Percentiles rank a stretch among this genome's conserved stretches.
Conservation (phyloP, 208 protist genomes). For the Leptomonas seymouri region DNA sequence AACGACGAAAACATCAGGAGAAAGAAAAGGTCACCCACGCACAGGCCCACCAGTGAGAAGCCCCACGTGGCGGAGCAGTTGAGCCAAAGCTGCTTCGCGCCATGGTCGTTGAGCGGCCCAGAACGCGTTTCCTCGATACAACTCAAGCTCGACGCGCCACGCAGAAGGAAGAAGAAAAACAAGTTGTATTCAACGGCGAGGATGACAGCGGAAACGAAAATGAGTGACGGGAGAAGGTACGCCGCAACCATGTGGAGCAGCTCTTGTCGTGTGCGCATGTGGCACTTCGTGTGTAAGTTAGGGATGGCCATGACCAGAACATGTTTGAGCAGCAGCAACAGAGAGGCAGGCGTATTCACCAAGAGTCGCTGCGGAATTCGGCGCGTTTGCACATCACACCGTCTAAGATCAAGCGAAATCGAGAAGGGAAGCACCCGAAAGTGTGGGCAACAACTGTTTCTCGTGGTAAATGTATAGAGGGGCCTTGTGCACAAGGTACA, state of each 20-base stretch:
- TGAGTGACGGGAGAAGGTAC: conserved; percentile 25
- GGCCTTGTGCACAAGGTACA: too few relatives aligned
- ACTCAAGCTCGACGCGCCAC: neutral
- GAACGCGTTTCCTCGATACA: neutral
- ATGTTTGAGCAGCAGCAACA: too few relatives aligned
- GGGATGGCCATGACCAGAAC: conserved; percentile 16
- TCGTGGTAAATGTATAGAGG: too few relatives aligned
- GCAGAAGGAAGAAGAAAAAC: conserved; percentile 10
- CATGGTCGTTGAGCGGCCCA: neutral
- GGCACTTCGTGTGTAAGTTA: conserved; percentile 13
- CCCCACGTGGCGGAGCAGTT: conserved; percentile 5
- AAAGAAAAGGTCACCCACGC: conserved; percentile 12
- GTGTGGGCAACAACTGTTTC: too few relatives aligned
- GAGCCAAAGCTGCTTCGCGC: neutral
- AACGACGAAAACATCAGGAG: conserved; percentile 23
- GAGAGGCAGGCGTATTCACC: too few relatives aligned
- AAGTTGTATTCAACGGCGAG: conserved; percentile 19
- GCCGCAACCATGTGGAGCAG: conserved; percentile 13
- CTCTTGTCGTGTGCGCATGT: neutral
- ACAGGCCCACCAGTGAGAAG: conserved; percentile 1
- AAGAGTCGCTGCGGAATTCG: too few relatives aligned
- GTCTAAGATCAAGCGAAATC: too few relatives aligned
- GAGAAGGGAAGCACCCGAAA: too few relatives aligned
- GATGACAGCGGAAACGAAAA: conserved; percentile 17
- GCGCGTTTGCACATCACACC: too few relatives aligned